A percentile compares a stretch with the other conserved stretches of the same genome.
Evolutionary conservation across 1,284 basidiomycete species (phyloP).

Genomic region (Fomitopsis schrenkii): DNA sequence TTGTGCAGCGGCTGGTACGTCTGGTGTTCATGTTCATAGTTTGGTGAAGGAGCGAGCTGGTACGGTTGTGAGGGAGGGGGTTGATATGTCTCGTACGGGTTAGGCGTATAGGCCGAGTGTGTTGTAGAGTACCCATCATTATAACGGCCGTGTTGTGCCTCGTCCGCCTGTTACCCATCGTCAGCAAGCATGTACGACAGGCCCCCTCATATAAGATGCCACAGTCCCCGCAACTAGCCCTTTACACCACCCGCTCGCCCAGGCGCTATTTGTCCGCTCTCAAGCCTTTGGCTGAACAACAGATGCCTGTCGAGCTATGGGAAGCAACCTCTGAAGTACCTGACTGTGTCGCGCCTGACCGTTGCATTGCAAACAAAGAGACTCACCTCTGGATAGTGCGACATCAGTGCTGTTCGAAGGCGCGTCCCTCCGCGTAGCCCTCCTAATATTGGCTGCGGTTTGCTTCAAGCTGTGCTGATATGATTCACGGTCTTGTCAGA

Average conservation of each 20-base stretch:
- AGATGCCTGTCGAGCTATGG: too few species aligned
- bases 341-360: too few species aligned
- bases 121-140: conserved; percentile 25
- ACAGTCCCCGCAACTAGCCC: too few species aligned
- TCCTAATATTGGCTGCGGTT: neutral
- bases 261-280: too few species aligned
- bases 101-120: conserved; percentile 21
- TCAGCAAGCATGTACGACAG: neutral
- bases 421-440: neutral
- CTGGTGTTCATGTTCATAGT: conserved; percentile 33
- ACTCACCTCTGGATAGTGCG: conserved; percentile 10
- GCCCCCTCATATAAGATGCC: too few species aligned
- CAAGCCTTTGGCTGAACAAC: too few species aligned
- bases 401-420: conserved; percentile 1
- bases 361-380: neutral
- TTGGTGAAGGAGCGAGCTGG: conserved; percentile 22
- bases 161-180: conserved; percentile 13
- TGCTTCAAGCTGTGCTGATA: neutral
- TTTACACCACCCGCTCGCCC: too few species aligned
- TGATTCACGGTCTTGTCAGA: too few species aligned
- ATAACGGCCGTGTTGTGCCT: conserved; percentile 24
- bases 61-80: conserved; percentile 17
- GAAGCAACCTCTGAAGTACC: too few species aligned
- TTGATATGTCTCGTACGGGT: conserved; percentile 23
- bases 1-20: conserved; percentile 24